Conservation (phyloP, 2,329 filamentous ascomycete genomes). For the Neoascochyta sp. region DNA sequence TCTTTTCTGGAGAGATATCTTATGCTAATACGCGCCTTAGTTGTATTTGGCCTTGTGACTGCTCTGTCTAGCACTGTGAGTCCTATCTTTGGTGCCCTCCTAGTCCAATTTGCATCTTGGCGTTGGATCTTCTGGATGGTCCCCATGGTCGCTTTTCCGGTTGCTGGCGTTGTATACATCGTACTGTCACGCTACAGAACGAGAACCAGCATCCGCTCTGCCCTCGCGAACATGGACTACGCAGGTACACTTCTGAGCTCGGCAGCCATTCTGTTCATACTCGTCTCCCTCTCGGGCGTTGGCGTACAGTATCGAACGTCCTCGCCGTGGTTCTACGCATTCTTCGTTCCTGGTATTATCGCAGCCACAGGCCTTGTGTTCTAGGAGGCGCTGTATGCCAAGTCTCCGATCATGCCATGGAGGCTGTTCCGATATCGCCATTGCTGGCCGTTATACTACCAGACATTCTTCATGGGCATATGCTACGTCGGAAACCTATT, state of each 20-base stretch:
- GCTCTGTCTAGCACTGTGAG: conserved; percentile 26
- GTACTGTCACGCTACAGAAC: conserved; percentile 42
- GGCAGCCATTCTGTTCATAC: conserved; percentile 56
- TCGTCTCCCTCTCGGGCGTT: conserved; percentile 62
- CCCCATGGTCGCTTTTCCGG: conserved; percentile 12
- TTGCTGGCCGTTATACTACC: conserved; percentile 53
- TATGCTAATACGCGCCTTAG: conserved; percentile 7
- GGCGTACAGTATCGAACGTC: conserved; percentile 56
- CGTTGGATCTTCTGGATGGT: conserved; percentile 45
- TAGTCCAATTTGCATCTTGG: conserved; percentile 38
- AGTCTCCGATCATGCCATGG: conserved; percentile 57
- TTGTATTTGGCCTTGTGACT: conserved; percentile 21
- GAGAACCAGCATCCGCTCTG: conserved; percentile 46
- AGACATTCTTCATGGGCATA: conserved; percentile 59
- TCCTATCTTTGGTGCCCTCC: conserved; percentile 30
- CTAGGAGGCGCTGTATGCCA: conserved; percentile 55
- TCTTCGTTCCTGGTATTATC: conserved; percentile 51
- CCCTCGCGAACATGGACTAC: conserved; percentile 57
- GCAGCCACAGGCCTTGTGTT: conserved; percentile 50
- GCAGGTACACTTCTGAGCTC: conserved; percentile 55
- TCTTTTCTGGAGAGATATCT: neutral
- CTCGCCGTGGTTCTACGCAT: conserved; percentile 56
- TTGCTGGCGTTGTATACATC: conserved; percentile 10
- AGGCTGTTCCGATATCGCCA: conserved; percentile 54
- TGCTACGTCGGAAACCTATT: conserved; percentile 59